Evolutionary conservation across 1,284 basidiomycete species (phyloP).

Genomic region (Sanguinoderma infundibulare): DNA sequence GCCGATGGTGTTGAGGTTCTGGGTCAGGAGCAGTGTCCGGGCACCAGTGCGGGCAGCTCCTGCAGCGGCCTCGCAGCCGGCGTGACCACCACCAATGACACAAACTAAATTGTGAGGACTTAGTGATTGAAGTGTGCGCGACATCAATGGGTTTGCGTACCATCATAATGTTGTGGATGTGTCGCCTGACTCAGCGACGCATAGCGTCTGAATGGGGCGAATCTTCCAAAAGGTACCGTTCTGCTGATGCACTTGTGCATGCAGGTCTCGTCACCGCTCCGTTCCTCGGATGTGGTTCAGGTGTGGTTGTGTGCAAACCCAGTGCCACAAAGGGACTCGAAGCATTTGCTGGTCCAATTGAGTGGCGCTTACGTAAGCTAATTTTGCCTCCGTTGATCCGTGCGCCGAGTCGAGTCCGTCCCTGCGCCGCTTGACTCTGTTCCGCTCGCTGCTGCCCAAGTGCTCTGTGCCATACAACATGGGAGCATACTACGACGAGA

Average conservation of each 20-base stretch:
- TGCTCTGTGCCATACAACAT: slow-evolving; percentile 41
- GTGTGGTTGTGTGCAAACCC: background rate
- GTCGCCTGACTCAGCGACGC: slow-evolving; percentile 15
- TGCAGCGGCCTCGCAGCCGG: slow-evolving; percentile 89
- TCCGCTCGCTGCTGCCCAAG: background rate
- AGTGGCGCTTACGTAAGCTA: slow-evolving; percentile 19
- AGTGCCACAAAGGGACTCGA: no score
- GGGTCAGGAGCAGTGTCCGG: slow-evolving; percentile 80
- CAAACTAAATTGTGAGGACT: slow-evolving; percentile 56
- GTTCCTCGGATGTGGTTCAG: background rate
- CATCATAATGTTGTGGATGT: slow-evolving; percentile 30
- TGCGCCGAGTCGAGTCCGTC: slow-evolving; percentile 4
- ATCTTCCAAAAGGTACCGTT: background rate
- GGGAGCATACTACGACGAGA: slow-evolving; percentile 89
- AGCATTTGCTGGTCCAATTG: no score
- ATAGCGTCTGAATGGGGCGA: slow-evolving; percentile 4
- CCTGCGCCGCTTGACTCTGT: slow-evolving; percentile 6
- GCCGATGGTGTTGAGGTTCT: slow-evolving; percentile 80
- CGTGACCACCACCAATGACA: slow-evolving; percentile 91
- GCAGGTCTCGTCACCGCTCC: background rate
- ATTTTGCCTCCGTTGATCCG: background rate
- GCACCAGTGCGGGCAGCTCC: slow-evolving; percentile 85
- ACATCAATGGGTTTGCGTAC: slow-evolving; percentile 10
- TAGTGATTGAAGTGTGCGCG: background rate
- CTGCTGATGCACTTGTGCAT: slow-evolving; percentile 17